Evolutionary conservation across 2,329 filamentous ascomycete species (phyloP), one percentile per base, ranked within the genome.

Genomic region (Cytospora leucostoma): DNA sequence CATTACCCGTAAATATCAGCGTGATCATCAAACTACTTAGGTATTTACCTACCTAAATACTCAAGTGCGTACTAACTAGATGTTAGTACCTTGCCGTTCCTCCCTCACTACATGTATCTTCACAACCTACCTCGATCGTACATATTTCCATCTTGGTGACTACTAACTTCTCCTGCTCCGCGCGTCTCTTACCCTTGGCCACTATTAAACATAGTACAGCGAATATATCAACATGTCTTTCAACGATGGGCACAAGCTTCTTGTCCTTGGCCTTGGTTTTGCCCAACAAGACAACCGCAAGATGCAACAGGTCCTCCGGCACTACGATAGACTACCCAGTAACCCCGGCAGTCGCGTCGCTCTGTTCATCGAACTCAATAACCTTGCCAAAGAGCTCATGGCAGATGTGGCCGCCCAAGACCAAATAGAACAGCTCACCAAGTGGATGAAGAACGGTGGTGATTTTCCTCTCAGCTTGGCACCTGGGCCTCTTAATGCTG

Each of bases 221-320:
- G 15, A 3, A 12, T 12, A 7, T 27, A 27, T 27, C 34, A 38
- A 3, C 50, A 65, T 65, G 64, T 49, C 64, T 0, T 63, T 34
- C 34, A 64, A 64, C 61, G 51, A 64, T 11, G 64, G 64, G 2
- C 55, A 63, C 38, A 62, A 65, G 61, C 61, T 64, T n/a, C 21
- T 65, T 47, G 64, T 65, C 57, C 63, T 65, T 27, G 64, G 64
- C 49, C 61, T 65, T 15, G 21, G 53, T 19, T 65, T 64, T 50
- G 57, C 54, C 27, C 61, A 65, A 27, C 64, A 65, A 11, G 64
- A 65, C 53, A 65, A 35, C 19, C 64, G 64, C 49, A 65, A 55
- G 49, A 64, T 65, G 61, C 64, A 65, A 33, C 64, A 64, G 50
- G 49, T 65, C 52, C 57, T 65, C 6, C 53, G 64, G 17, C 61